These are phyloP conservation scores for Curvularia verruculosa DNA, from an alignment of 2,329 filamentous ascomycete species.

Conservation along the genomic window DNA sequence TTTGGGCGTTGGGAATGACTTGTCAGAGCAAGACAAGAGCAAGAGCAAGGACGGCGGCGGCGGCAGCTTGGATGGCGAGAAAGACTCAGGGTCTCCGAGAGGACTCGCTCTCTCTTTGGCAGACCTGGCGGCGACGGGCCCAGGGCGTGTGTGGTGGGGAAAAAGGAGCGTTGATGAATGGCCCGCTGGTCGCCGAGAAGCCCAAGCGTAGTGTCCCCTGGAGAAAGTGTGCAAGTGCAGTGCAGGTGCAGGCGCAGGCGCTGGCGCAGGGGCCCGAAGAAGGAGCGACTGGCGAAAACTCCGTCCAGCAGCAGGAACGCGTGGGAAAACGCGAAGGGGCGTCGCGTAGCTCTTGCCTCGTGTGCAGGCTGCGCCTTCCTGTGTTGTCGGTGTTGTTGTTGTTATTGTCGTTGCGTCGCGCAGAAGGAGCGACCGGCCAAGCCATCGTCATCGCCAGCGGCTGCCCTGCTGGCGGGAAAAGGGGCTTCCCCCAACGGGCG, in stretches of 20 bases:
- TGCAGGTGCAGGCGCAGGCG: too few relatives aligned
- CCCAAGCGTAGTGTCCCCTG: conserved; percentile 12
- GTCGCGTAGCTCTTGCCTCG: neutral
- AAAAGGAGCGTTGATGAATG: conserved; percentile 13
- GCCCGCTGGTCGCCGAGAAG: conserved; percentile 5
- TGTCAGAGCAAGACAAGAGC: too few relatives aligned
- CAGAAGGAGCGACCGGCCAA: neutral
- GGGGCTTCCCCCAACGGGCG: neutral
- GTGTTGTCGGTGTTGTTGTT: too few relatives aligned
- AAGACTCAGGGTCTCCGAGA: conserved; percentile 7
- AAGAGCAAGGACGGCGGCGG: neutral
- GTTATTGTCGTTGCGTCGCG: too few relatives aligned
- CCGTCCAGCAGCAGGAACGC: conserved; percentile 9
- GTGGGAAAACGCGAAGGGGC: conserved; percentile 2
- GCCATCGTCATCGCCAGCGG: neutral
- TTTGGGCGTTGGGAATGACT: neutral
- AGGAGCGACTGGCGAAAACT: conserved; percentile 12
- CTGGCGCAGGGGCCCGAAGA: conserved; percentile 12
- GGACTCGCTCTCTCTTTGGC: conserved; percentile 1
- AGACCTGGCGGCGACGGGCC: conserved; percentile 1
- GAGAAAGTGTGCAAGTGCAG: too few relatives aligned
- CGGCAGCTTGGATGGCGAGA: conserved; percentile 1
- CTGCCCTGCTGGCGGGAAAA: neutral
- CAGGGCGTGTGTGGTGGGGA: conserved; percentile 16
- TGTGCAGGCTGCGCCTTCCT: neutral